Percentiles rank a stretch among this genome's conserved stretches.
Conservation (phyloP, 2,329 filamentous ascomycete species). For the Zymoseptoria ardabiliae region DNA sequence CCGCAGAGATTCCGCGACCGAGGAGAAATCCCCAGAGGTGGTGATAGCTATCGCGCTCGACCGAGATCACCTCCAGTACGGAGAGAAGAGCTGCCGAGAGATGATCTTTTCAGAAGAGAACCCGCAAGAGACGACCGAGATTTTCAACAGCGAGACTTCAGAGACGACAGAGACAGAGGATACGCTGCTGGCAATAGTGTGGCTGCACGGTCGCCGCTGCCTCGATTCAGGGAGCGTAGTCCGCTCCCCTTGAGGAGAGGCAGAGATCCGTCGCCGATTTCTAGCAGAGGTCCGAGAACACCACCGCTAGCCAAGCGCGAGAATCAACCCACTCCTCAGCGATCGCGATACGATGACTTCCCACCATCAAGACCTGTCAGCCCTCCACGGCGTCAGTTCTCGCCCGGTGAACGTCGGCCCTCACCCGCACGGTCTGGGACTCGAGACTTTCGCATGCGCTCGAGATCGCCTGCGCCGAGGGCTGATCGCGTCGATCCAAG, state of each 20-base stretch:
- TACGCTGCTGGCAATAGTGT: slow-evolving; percentile 10
- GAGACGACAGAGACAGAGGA: slow-evolving; percentile 25
- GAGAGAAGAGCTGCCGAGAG: slow-evolving; percentile 30
- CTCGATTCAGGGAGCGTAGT: slow-evolving; percentile 37
- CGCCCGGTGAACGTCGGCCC: slow-evolving; percentile 32
- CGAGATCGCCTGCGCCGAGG: slow-evolving; percentile 48
- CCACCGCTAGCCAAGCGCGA: slow-evolving; percentile 35
- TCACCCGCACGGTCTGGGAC: slow-evolving; percentile 26
- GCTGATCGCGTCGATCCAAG: slow-evolving; percentile 43
- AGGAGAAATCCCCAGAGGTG: slow-evolving; percentile 21
- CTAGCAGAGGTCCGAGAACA: slow-evolving; percentile 40
- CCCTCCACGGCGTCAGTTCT: slow-evolving; percentile 36
- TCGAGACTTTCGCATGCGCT: slow-evolving; percentile 41
- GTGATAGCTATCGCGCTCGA: slow-evolving; percentile 29
- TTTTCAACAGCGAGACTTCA: slow-evolving; percentile 23
- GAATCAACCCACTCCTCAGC: slow-evolving; percentile 33
- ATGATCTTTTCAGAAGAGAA: slow-evolving; percentile 32
- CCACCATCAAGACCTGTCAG: slow-evolving; percentile 32
- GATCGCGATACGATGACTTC: slow-evolving; percentile 40
- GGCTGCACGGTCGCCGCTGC: slow-evolving; percentile 32
- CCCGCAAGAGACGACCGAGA: slow-evolving; percentile 25
- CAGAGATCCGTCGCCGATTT: slow-evolving; percentile 41
- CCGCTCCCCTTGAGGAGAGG: slow-evolving; percentile 37
- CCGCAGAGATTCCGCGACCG: slow-evolving; percentile 23
- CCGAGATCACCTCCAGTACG: slow-evolving; percentile 27